Percentiles rank a stretch among this genome's conserved stretches.
These are phyloP conservation scores for Wickerhamomyces canadensis DNA, from an alignment of 805 yeast species.

Conservation along the genomic window DNA sequence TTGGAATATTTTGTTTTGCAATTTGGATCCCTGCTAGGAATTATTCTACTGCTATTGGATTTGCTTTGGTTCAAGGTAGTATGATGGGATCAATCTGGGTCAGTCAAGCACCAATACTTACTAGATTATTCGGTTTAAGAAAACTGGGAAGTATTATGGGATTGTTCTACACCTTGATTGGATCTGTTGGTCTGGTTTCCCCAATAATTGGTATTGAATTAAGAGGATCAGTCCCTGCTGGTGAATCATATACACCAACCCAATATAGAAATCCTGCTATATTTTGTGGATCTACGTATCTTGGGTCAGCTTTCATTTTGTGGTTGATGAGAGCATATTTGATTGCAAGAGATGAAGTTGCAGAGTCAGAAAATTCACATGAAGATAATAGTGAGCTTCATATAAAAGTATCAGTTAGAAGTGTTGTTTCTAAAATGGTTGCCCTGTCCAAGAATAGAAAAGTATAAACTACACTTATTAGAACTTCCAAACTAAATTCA, in stretches of 20 bases:
- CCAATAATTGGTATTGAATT: conserved; percentile 55
- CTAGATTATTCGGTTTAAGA: conserved; percentile 46
- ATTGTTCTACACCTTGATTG: conserved; percentile 45
- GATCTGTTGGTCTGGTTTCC: conserved; percentile 42
- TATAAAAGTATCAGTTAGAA: conserved; percentile 9
- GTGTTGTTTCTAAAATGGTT: conserved; percentile 2
- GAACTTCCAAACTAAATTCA: too few relatives aligned
- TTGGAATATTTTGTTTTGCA: conserved; percentile 35
- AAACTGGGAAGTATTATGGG: conserved; percentile 42
- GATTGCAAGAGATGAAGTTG: conserved; percentile 39
- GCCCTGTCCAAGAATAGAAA: conserved; percentile 5
- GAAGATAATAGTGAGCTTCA: conserved; percentile 22
- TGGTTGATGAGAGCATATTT: conserved; percentile 49
- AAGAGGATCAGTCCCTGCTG: conserved; percentile 25
- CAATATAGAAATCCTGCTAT: conserved; percentile 50
- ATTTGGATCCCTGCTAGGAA: conserved; percentile 55
- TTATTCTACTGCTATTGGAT: conserved; percentile 46
- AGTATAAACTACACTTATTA: conserved; percentile 21
- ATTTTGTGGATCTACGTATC: conserved; percentile 50
- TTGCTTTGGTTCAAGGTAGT: conserved; percentile 46
- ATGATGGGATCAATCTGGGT: conserved; percentile 59
- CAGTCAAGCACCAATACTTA: conserved; percentile 40
- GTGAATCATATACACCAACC: conserved; percentile 28
- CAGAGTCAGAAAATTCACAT: conserved; percentile 18
- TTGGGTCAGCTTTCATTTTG: conserved; percentile 39